Base-by-base conservation (phyloP, 2,329 filamentous ascomycete species). In the Alternaria sp. region DNA sequence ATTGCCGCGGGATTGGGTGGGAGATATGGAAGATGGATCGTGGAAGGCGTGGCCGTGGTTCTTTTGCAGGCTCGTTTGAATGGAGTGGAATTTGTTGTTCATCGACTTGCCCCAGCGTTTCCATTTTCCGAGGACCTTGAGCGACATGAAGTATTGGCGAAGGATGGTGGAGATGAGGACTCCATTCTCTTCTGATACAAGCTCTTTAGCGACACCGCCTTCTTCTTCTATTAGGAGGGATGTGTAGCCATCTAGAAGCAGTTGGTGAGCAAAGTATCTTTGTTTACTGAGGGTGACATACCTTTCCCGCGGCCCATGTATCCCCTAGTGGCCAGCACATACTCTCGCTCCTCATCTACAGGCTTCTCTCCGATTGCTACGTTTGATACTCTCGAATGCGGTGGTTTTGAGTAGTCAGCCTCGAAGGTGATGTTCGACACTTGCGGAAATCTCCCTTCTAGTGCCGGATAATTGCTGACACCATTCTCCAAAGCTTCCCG, bases 131-230 rank as follows among this genome's bases (percentile, higher is more conserved):
- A 96, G 80, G 1, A 93, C 89, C 55, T 91, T 91, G 41, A 96
- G 82, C 6, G 88, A 90, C 84, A 96, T 90, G 78, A 97, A 97
- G 77, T 96, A 97, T 74, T 97, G 93, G 11, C 93, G 87, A 21
- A 97, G 83, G 75, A 97, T 88, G 72, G 90, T 91, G 48, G 90
- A 93, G 68, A 97, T 91, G 55, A 97, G 83, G 14, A 96, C 88
- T 3, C 93, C 93, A 66, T 91, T 93, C 73, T 97, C 93, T 71
- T 96, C 92, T 29, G 87, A 88, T 5, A 97, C 88, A 14, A 97
- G 80, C 72, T 93, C 91, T 66, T 92, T 88, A 1, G 89, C 90
- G 3, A 84, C 79, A 14, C 92, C 92, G 26, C 93, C 93, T 75
- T 92, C 89, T 3, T 88, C 86, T 65, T 90, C 79, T 31, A 92